phyloP scores from a whole-genome alignment of 257 asterid genomes.

The Schizonepeta tenuifolia region DNA sequence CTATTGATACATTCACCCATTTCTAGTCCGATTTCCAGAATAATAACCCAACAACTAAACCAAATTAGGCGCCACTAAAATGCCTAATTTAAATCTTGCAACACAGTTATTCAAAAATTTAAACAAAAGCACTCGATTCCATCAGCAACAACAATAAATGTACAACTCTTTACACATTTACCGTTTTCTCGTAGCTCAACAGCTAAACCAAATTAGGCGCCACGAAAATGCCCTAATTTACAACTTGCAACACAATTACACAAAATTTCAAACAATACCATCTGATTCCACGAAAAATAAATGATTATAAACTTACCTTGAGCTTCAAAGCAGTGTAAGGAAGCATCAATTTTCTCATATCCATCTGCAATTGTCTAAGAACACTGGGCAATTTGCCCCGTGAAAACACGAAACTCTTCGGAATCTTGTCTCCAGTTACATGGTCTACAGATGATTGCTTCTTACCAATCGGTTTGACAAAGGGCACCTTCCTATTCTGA shows the following conservation, averaged over 20 bases:
- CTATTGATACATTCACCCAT: background rate
- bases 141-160: background rate
- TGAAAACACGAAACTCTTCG: constrained; percentile 81
- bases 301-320: constrained; percentile 48
- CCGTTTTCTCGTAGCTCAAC: background rate
- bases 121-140: background rate
- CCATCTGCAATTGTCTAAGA: constrained; percentile 78
- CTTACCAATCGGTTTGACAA: constrained; percentile 57
- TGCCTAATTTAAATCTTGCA: background rate
- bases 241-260: background rate
- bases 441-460: constrained; percentile 76
- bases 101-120: background rate
- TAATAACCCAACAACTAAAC: background rate
- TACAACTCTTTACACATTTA: background rate
- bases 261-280: background rate
- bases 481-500: constrained; percentile 65
- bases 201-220: background rate
- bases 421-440: constrained; percentile 88
- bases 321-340: constrained; percentile 95
- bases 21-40: background rate
- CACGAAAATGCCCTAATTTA: constrained; percentile 1
- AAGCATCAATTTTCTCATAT: constrained; percentile 89
- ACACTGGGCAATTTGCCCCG: constrained; percentile 83
- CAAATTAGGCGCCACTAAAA: background rate
- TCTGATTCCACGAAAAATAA: background rate